Conservation (phyloP, 345 rosid species). For the Anastatica hierochuntica region DNA sequence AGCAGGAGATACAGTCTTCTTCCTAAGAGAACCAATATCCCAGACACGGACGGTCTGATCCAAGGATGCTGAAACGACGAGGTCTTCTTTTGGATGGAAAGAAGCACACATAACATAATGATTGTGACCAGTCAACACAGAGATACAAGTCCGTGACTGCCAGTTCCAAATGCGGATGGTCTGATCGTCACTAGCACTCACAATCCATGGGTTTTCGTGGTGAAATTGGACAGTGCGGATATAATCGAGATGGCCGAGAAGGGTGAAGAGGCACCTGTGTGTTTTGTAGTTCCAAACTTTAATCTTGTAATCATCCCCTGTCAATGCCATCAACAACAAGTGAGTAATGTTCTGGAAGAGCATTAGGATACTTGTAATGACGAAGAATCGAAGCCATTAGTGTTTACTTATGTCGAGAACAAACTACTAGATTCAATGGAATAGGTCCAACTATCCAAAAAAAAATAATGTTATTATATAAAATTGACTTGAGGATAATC, state of each 20-base stretch:
- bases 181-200: constrained; percentile 98
- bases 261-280: constrained; percentile 85
- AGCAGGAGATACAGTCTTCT: constrained; percentile 83
- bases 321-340: background rate
- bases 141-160: constrained; percentile 95
- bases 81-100: constrained; percentile 95
- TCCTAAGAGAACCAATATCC: constrained; percentile 87
- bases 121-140: constrained; percentile 94
- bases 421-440: background rate
- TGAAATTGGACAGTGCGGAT: constrained; percentile 96
- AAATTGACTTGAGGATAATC: no score
- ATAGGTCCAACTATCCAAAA: no score
- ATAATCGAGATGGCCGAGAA: constrained; percentile 95
- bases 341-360: background rate
- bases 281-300: constrained; percentile 96
- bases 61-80: constrained; percentile 88
- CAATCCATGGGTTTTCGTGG: constrained; percentile 97
- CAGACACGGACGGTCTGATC: constrained; percentile 98
- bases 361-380: background rate
- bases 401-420: background rate
- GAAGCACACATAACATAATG: constrained; percentile 99
- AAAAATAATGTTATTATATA: no score
- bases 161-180: constrained; percentile 98
- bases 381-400: constrained; percentile 12
- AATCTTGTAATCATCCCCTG: constrained; percentile 96